Evolutionary conservation across 257 asterid species (phyloP).

Genomic region (Capsicum baccatum): DNA sequence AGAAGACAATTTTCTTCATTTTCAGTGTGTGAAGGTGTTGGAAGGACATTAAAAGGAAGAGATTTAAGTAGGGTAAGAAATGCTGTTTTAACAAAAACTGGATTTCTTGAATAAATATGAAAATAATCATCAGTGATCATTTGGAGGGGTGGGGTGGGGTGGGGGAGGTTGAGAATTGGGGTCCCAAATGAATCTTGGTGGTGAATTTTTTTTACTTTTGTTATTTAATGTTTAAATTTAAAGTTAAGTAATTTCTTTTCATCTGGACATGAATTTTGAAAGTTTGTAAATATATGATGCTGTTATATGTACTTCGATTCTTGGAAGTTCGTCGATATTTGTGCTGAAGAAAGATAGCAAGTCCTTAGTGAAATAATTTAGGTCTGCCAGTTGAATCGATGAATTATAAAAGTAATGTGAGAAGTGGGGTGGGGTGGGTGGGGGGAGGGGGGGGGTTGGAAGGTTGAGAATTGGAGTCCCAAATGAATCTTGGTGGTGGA

Average conservation of each 20-base stretch:
- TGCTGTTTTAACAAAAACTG: slow-evolving; percentile 60
- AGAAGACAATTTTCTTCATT: slow-evolving; percentile 45
- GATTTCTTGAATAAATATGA: slow-evolving; percentile 56
- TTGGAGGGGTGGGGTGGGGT: background rate
- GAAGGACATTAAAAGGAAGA: slow-evolving; percentile 74
- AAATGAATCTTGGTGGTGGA: background rate
- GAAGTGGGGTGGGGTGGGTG: background rate
- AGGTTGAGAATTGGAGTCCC: slow-evolving; percentile 12
- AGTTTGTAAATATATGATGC: too few species aligned
- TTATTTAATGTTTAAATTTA: too few species aligned
- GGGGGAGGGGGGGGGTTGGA: background rate
- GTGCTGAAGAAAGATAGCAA: too few species aligned
- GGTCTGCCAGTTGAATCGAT: too few species aligned
- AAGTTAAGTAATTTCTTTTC: background rate
- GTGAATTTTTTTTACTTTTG: too few species aligned
- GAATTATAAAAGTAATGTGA: too few species aligned
- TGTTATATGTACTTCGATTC: too few species aligned
- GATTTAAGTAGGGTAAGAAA: slow-evolving; percentile 63
- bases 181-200: background rate
- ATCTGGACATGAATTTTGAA: too few species aligned
- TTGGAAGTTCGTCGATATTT: too few species aligned
- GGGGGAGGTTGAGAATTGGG: background rate
- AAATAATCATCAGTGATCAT: background rate
- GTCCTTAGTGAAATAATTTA: too few species aligned
- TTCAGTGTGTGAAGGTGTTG: slow-evolving; percentile 71